A percentile compares a stretch with the other conserved stretches of the same genome.
phyloP scores from a whole-genome alignment of 805 yeast genomes.

The Wickerhamiella azyma region DNA sequence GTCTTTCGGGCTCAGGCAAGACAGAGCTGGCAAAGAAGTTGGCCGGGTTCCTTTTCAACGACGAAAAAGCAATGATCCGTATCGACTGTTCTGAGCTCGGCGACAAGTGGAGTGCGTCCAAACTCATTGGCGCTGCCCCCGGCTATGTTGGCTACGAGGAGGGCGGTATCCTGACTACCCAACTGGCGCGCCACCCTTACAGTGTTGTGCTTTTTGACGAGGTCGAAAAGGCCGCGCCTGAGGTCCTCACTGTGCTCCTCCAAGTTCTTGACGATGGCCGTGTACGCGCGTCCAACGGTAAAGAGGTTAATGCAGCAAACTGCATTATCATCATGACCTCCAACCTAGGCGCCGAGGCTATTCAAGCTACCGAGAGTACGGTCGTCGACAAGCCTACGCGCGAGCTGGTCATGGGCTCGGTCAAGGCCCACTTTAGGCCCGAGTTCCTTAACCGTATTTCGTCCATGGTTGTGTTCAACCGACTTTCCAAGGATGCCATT shows the following conservation, averaged over 20 bases:
- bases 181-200: constrained; percentile 80
- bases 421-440: constrained; percentile 85
- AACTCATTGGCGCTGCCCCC: constrained; percentile 92
- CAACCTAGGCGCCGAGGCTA: constrained; percentile 86
- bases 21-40: constrained; percentile 94
- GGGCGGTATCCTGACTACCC: constrained; percentile 93
- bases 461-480: constrained; percentile 83
- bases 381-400: constrained; percentile 50
- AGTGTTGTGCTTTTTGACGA: constrained; percentile 95
- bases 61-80: constrained; percentile 92
- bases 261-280: constrained; percentile 96
- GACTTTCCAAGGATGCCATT: constrained; percentile 81
- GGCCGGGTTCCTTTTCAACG: constrained; percentile 91
- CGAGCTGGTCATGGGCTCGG: constrained; percentile 69
- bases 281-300: constrained; percentile 88
- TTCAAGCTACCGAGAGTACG: constrained; percentile 51
- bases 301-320: constrained; percentile 83
- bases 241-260: constrained; percentile 78
- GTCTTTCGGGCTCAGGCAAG: constrained; percentile 95
- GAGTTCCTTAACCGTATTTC: constrained; percentile 94
- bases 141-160: constrained; percentile 96
- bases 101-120: constrained; percentile 92
- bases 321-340: constrained; percentile 93
- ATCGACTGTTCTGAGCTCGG: constrained; percentile 93
- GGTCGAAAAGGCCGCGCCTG: constrained; percentile 98